A percentile compares a stretch with the other conserved stretches of the same genome.
phyloP scores from a whole-genome alignment of 129 eudicot genomes.

The Kitagawia praeruptora region DNA sequence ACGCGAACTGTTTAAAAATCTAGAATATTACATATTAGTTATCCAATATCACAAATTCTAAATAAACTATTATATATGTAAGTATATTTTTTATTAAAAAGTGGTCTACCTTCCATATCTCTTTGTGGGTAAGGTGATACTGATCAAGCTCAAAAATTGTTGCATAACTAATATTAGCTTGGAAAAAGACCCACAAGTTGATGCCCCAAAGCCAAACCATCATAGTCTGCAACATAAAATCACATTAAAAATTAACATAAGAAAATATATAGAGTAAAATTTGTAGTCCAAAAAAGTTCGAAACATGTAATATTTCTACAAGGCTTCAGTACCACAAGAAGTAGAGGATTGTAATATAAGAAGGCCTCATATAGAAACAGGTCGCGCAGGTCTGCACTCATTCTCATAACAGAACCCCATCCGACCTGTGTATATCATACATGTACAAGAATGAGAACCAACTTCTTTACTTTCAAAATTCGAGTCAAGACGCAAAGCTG shows the following conservation, averaged over 20 bases:
- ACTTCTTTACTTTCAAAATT: neutral
- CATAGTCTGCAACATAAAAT: slow-evolving; percentile 53
- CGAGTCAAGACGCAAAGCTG: slow-evolving; percentile 1
- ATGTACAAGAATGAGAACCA: neutral
- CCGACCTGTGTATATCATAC: slow-evolving; percentile 48
- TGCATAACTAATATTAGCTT: slow-evolving; percentile 69
- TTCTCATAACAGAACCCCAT: slow-evolving; percentile 99
- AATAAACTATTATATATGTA: neutral
- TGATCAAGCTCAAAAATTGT: slow-evolving; percentile 96
- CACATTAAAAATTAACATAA: slow-evolving; percentile 8
- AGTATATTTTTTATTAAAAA: too few species aligned
- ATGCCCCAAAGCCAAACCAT: slow-evolving; percentile 95
- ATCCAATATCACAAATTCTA: neutral
- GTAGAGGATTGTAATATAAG: slow-evolving; percentile 90
- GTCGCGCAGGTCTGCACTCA: slow-evolving; percentile 90
- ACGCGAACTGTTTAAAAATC: neutral
- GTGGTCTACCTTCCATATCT: slow-evolving; percentile 84
- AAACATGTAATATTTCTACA: neutral
- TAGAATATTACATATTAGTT: neutral
- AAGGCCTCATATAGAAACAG: slow-evolving; percentile 95
- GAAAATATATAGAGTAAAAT: neutral
- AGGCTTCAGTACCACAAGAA: slow-evolving; percentile 66
- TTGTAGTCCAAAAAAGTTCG: neutral
- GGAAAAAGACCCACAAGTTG: slow-evolving; percentile 92
- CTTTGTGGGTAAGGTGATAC: slow-evolving; percentile 79